Conservation (phyloP, 2,329 filamentous ascomycete species). For the Dryadomyces quercivorus region DNA sequence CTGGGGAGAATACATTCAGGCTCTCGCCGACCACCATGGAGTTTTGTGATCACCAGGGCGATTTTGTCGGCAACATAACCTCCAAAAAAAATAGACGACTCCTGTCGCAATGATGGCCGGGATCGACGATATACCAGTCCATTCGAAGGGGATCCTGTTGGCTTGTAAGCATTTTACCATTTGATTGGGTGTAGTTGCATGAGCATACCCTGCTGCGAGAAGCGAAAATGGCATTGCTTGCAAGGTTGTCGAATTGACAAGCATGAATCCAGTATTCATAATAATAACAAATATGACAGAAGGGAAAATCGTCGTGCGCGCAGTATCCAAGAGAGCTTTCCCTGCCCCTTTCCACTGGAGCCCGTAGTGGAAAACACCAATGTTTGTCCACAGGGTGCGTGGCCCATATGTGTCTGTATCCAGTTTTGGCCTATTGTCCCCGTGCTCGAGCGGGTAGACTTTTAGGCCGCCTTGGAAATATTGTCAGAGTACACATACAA, state of each 20-base stretch:
- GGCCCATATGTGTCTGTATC: conserved; percentile 11
- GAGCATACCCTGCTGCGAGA: background rate
- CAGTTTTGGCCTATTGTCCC: conserved; percentile 13
- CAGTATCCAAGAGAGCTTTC: conserved; percentile 16
- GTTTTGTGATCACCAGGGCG: conserved; percentile 4
- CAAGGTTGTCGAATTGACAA: conserved; percentile 1
- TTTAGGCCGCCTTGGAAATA: conserved; percentile 1
- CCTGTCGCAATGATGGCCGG: conserved; percentile 4
- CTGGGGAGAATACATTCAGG: conserved; percentile 22
- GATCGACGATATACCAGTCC: conserved; percentile 4
- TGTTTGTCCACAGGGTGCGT: conserved; percentile 17
- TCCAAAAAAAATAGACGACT: conserved; percentile 6
- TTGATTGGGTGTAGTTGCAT: no score
- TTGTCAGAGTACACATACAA: background rate
- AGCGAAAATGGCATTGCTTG: conserved; percentile 8
- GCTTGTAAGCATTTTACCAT: no score
- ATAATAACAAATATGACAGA: conserved; percentile 20
- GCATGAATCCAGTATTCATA: conserved; percentile 16
- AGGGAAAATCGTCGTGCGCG: conserved; percentile 21
- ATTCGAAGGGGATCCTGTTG: conserved; percentile 6
- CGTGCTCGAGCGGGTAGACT: conserved; percentile 12
- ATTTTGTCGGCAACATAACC: conserved; percentile 7
- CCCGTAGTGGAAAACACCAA: conserved; percentile 20
- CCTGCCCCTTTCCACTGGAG: conserved; percentile 18
- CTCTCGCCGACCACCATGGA: conserved; percentile 13